Base-by-base conservation (phyloP, 192 early-diverging fungal genomes). In the Entophlyctis luteolus region DNA sequence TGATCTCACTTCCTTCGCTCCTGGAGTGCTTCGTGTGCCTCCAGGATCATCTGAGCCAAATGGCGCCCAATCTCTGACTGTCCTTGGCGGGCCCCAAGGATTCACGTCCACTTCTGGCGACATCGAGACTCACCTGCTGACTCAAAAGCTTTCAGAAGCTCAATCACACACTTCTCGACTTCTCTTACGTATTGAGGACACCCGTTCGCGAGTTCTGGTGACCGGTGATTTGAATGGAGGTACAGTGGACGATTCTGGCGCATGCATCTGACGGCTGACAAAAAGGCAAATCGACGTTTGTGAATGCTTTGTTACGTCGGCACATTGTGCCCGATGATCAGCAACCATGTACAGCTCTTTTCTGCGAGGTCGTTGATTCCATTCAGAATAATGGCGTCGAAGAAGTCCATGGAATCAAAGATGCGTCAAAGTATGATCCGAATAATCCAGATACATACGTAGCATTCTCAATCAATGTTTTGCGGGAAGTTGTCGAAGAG, bases 171-270 rank as follows among this genome's bases (percentile, higher is more conserved):
- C 96, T 32, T 86, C 91, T 71, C 91, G 88, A 59, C 87, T 99
- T 34, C 75, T 89, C 60, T 78, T 84, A 34, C 89, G 97, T 36
- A 89, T 97, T 27, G 81, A 87, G 3, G 97, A 99, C 79, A 91
- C 85, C 53, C 87, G 88, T 27, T 95, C 93, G 39, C 91, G 91
- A 76, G 93, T 99, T 8, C 78, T 99, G 20, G 93, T 99, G 48
- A 96, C 95, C 14, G 97, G 97, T 54, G 97, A 99, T 76, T 76
- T 99, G 59, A 99, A 99, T 67, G 93, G 94, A 10, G 97, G n/a
- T n/a, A n/a, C n/a, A n/a, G n/a, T n/a, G n/a, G n/a, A n/a, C n/a
- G n/a, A n/a, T n/a, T n/a, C n/a, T n/a, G n/a, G n/a, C n/a, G n/a
- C n/a, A n/a, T n/a, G n/a, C n/a, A n/a, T n/a, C n/a, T n/a, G n/a